Conservation (phyloP, 2,329 filamentous ascomycete species). For the Tolypocladium ophioglossoides region DNA sequence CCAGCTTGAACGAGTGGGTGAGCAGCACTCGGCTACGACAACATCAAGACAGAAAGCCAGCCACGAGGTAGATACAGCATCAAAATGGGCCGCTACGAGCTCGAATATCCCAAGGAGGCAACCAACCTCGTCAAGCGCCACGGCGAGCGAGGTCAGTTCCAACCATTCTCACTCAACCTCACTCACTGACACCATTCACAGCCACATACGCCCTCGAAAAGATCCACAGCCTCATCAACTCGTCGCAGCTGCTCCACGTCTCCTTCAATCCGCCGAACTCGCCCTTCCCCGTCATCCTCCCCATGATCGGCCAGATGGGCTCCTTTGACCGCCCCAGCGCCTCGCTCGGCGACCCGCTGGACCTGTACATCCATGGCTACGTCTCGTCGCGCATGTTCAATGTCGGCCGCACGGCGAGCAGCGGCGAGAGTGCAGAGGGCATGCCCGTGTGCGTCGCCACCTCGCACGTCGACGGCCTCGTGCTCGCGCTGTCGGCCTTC, state of each 20-base stretch:
- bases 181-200: constrained; percentile 19
- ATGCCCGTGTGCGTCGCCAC: constrained; percentile 64
- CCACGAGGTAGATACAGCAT: not conserved
- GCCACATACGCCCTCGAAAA: constrained; percentile 61
- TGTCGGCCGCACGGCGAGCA: constrained; percentile 27
- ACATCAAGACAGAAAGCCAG: not conserved
- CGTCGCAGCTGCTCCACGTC: constrained; percentile 64
- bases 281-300: constrained; percentile 67
- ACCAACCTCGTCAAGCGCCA: constrained; percentile 59
- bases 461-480: constrained; percentile 67
- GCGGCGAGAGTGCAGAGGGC: constrained; percentile 35
- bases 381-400: constrained; percentile 70
- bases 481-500: constrained; percentile 70
- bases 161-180: not conserved
- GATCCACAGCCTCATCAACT: constrained; percentile 69
- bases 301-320: constrained; percentile 79
- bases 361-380: constrained; percentile 78
- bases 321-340: constrained; percentile 55
- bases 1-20: not conserved
- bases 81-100: constrained; percentile 24
- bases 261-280: constrained; percentile 57
- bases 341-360: constrained; percentile 51
- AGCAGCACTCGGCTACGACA: not conserved
- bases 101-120: constrained; percentile 53
- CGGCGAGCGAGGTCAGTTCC: constrained; percentile 45